Evolutionary conservation across 495 filamentous ascomycete species (phyloP), one percentile per base, ranked within the genome.

Genomic region (Usnea hakonensis): DNA sequence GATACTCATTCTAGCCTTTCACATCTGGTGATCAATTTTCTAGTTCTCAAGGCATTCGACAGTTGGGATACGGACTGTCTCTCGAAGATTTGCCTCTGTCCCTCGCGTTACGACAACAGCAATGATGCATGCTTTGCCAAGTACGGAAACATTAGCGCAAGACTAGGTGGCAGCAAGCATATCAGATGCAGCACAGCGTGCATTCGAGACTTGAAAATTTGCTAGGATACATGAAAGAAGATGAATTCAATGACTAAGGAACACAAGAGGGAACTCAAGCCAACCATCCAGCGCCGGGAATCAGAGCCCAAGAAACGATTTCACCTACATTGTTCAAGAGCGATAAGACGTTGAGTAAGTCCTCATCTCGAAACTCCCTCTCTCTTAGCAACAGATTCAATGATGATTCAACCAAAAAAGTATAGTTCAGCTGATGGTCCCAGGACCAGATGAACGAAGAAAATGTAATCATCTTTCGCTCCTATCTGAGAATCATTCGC

Each of bases 371-470:
- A 43, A 21, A 14, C 7, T 4, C 32, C 16, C 13, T 21, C 30
- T 32, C 30, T 32, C 28, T 13, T 38, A 57, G n/a, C 14, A 28
- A 41, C 36, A n/a, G 7, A 16, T 57, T 55, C 58, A 21, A 46
- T 66, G 64, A 68, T 68, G 57, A 66, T 70, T 54, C 43, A 57
- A 38, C 60, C 57, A 64, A 60, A 66, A n/a, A 36, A 61, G 53
- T 63, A 70, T 68, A 70, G 64, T 70, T 66, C 68, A 70, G 26
- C 68, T 70, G 68, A 70, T 56, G 58, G 64, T 56, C 61, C 36
- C 32, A 36, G 54, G 58, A 62, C 62, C 62, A 40, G 21, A 64
- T 68, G 68, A 68, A 70, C 64, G 66, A 70, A 66, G 52, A 62
- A 66, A 62, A 62, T 65, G 44, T 63, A 37, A 57, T 32, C 67